Evolutionary conservation across 2,329 filamentous ascomycete species (phyloP).

Genomic region (Bipolaris bicolor): DNA sequence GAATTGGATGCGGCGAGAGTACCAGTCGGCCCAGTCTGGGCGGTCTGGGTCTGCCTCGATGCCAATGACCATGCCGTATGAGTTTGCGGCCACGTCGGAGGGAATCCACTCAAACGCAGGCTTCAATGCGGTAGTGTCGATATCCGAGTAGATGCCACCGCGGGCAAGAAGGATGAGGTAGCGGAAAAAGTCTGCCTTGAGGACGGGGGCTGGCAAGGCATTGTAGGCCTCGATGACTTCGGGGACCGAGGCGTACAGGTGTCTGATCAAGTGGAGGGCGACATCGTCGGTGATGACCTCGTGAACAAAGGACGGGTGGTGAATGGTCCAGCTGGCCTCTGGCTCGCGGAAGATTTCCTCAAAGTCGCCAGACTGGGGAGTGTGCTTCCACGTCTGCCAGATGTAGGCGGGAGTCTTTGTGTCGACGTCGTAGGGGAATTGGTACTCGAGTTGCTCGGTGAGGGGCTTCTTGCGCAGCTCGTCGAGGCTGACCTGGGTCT

Average conservation of each 20-base stretch:
- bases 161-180: conserved; percentile 76
- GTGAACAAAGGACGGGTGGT: conserved; percentile 91
- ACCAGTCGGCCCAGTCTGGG: conserved; percentile 92
- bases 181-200: conserved; percentile 71
- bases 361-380: conserved; percentile 78
- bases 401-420: conserved; percentile 95
- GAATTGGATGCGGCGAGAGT: conserved; percentile 94
- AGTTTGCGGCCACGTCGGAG: conserved; percentile 72
- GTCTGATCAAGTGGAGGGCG: conserved; percentile 77
- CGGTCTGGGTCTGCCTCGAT: conserved; percentile 97
- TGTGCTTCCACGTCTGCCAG: conserved; percentile 98
- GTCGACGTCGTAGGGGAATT: conserved; percentile 90
- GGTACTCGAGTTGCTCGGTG: conserved; percentile 82
- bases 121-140: conserved; percentile 86
- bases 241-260: conserved; percentile 78
- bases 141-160: conserved; percentile 78
- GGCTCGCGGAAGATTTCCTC: conserved; percentile 74
- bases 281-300: conserved; percentile 95
- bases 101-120: conserved; percentile 90
- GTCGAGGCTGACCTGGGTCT: conserved; percentile 67
- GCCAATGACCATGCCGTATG: conserved; percentile 85
- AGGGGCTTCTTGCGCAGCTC: conserved; percentile 76
- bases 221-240: conserved; percentile 59
- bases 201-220: conserved; percentile 56
- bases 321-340: conserved; percentile 86